Evolutionary conservation across 352 stramenopile species (phyloP), one percentile per base, ranked within the genome.

Genomic region (Pythium aquatile): DNA sequence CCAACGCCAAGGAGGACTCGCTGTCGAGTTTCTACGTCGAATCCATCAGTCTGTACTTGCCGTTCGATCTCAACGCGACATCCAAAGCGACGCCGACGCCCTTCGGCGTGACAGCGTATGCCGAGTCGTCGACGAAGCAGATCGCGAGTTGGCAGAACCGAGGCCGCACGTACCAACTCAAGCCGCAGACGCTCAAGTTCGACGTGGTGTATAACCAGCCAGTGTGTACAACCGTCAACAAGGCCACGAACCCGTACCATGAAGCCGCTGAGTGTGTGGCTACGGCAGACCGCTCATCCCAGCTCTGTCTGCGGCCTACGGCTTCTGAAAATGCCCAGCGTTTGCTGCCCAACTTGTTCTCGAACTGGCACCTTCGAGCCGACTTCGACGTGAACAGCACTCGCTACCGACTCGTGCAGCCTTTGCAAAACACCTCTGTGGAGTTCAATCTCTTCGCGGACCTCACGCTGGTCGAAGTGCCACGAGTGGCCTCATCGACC

Each of bases 301-400:
- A 63, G 44, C 8, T 63, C 46, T 63, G 57, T n/a, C 13, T 56
- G 14, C 51, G 40, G n/a, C 30, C 55, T 11, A 48, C 37, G 17
- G 37, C 57, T 6, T 49, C 57, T 9, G 46, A 63, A 20, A 56
- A 46, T 33, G 35, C 44, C n/a, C 10, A 46, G 13, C 46, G 57
- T 13, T 26, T 63, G 57, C 57, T 63, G 10, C 57, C 57, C 40
- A 57, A 16, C n/a, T 30, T 63, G 32, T 56, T 63, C 47, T 63
- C 57, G 24, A 63, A 20, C 32, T 63, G 57, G 57, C 44, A 32
- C n/a, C 4, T 63, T 24, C 46, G 32, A 9, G 57, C 46, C 17
- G 47, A 63, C 6, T 29, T 63, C 28, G 57, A 63, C 55, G 16
- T 10, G 26, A 62, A 40, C 55, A 62, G 30, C 55, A 32, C 55